A percentile compares a stretch with the other conserved stretches of the same genome.
phyloP scores from a whole-genome alignment of 805 yeast species.

The Myxozyma nipponensis region DNA sequence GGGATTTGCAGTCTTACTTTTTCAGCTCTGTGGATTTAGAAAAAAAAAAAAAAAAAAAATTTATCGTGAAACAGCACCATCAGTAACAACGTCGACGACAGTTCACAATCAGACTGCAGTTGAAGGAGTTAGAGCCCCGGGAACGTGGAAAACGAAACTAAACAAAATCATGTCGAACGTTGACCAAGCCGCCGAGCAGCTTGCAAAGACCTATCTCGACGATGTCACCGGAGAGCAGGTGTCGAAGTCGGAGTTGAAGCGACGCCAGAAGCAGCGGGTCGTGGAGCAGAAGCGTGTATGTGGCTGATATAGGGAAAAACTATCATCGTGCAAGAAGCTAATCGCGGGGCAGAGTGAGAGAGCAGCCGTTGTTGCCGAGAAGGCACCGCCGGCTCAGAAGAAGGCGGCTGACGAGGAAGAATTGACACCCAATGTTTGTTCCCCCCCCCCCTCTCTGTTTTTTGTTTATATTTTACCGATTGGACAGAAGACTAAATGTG shows the following conservation, averaged over 20 bases:
- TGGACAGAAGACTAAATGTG: not conserved
- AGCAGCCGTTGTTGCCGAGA: constrained; percentile 57
- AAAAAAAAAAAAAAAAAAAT: not conserved
- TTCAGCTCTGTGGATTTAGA: no score
- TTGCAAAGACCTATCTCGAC: constrained; percentile 60
- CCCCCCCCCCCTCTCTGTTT: constrained; percentile 30
- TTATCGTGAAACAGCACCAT: no score
- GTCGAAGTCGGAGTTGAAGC: constrained; percentile 92
- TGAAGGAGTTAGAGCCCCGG: no score
- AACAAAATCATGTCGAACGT: constrained; percentile 1
- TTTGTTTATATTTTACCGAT: not conserved
- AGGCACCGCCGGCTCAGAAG: constrained; percentile 41
- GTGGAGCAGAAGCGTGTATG: constrained; percentile 69
- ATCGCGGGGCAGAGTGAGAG: constrained; percentile 58
- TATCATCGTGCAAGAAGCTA: not conserved
- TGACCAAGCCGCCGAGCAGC: constrained; percentile 60
- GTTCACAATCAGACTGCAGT: no score
- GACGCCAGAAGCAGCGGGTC: constrained; percentile 86
- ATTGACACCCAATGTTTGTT: constrained; percentile 62
- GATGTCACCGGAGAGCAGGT: constrained; percentile 95
- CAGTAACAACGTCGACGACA: no score
- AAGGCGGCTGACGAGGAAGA: constrained; percentile 57
- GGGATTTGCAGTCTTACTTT: no score
- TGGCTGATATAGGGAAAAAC: not conserved
- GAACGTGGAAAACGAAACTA: no score